Base-by-base conservation (phyloP, 257 asterid genomes). In the Echium plantagineum region DNA sequence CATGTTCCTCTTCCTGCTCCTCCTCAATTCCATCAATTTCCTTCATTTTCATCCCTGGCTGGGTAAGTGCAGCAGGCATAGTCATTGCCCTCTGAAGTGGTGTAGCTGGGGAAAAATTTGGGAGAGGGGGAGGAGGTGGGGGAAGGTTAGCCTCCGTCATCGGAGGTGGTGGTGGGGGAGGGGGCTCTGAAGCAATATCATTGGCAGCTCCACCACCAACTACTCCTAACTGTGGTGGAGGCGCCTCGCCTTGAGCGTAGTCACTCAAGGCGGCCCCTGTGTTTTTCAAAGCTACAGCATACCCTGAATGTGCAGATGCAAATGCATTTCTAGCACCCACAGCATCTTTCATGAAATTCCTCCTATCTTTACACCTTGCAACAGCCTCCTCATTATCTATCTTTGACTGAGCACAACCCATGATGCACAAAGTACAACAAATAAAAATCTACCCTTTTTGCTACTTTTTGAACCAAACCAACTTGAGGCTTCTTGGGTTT, bases 191-290 rank as follows among this genome's bases (percentile, higher is more conserved):
- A 4, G 64, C 61, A 0, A 87, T 76, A 9, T 79, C 83, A 31
- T 61, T 80, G 3, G 74, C 26, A 70, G 74, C 61, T 35, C 72
- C 5, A 21, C 74, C 31, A 76, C 79, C 30, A 76, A 77, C 42
- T 69, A 26, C 38, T 9, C 0, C 38, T 21, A 53, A 6, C 12
- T 53, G 24, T 2, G 82, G 19, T 8, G 86, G 83, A 21, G 94
- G 90, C 10, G 78, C 95, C 66, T 91, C 96, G 0, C 96, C 98
- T 54, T 81, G 79, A 16, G 94, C 95, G 47, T 80, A 91, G 69
- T 91, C 96, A 35, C 94, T 86, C 75, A 91, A 69, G 17, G 98
- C 95, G 12, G 98, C 98, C 22, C 98, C 98, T 0, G 94, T 85
- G 73, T 88, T 89, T 52, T 91, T 91, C 20, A 91, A 89, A 35